Conservation (phyloP, 2,329 filamentous ascomycete species). For the Aspergillus melleus region DNA sequence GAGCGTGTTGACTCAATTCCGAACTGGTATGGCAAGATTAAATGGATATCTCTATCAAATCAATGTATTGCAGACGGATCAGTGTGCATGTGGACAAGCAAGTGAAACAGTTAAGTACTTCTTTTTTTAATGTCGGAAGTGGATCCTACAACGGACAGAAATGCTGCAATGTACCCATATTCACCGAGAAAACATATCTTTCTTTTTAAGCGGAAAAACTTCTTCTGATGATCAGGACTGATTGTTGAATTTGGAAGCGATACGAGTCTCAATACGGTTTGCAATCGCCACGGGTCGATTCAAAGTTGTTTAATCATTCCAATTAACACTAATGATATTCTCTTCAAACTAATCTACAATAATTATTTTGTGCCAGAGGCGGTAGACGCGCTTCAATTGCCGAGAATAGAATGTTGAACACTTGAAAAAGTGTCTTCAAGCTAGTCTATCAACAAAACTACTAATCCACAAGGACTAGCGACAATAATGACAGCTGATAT, state of each 20-base stretch:
- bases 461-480: neutral
- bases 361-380: no score
- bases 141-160: slow-evolving; percentile 24
- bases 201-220: slow-evolving; percentile 10
- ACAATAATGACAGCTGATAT: slow-evolving; percentile 4
- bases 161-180: slow-evolving; percentile 25
- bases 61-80: slow-evolving; percentile 10
- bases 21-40: slow-evolving; percentile 31
- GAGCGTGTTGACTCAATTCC: slow-evolving; percentile 16
- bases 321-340: no score
- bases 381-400: no score
- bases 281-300: no score
- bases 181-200: slow-evolving; percentile 27
- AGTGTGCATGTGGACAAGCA: slow-evolving; percentile 20
- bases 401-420: no score
- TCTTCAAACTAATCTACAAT: no score
- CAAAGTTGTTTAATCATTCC: no score
- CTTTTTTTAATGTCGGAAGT: slow-evolving; percentile 28
- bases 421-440: no score
- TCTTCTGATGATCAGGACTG: no score
- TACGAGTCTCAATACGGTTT: no score
- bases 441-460: no score
- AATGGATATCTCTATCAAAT: slow-evolving; percentile 27
- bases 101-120: slow-evolving; percentile 27
- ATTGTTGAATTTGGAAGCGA: no score